Base-by-base conservation (phyloP, 441 rosid genomes). In the Adansonia madagascariensis region DNA sequence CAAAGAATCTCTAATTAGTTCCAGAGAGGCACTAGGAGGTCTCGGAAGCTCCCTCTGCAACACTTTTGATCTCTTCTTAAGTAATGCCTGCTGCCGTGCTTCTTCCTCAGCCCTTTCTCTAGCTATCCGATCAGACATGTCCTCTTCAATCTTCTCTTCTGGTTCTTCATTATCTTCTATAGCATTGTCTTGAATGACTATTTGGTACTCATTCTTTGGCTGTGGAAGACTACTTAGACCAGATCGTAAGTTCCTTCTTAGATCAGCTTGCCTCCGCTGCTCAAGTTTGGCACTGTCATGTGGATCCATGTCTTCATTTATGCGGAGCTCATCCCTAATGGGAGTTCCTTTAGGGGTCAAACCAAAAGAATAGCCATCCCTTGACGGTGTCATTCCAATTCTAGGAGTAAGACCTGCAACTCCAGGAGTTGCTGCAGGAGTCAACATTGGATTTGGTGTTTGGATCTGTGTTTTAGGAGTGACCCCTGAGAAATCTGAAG, bases 401-500 rank as follows among this genome's bases (percentile, higher is more conserved):
- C 98, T 88, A 67, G 98, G 99, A 75, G 99, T 96, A 52, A 82
- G 85, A 62, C 94, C 90, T 78, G 76, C 90, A 63, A 77, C 93
- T 75, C 97, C 98, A 65, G 98, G 98, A 83, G 99, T 96, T 75
- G 87, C 84, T 2, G 90, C 87, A 84, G 99, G 97, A 79, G 99
- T 96, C 75, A 91, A 77, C 91, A 96, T 86, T 15, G 93, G 95
- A 74, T 96, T 96, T 69, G 99, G 99, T 4, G 99, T 97, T 84
- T 92, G 97, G 69, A 91, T 85, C 77, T 94, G 90, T 79, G 84
- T 97, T 87, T 84, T 94, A 15, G 98, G 99, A 71, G 99, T 97
- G 77, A 97, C 98, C 74, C 99, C 99, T 0, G 99, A 91, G 79
- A 97, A 97, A 84, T 97, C 99, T 61, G 99, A 97, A 85, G 98